Evolutionary conservation across 2,329 filamentous ascomycete species (phyloP), one percentile per base, ranked within the genome.

Genomic region (Westerdykella sp.): DNA sequence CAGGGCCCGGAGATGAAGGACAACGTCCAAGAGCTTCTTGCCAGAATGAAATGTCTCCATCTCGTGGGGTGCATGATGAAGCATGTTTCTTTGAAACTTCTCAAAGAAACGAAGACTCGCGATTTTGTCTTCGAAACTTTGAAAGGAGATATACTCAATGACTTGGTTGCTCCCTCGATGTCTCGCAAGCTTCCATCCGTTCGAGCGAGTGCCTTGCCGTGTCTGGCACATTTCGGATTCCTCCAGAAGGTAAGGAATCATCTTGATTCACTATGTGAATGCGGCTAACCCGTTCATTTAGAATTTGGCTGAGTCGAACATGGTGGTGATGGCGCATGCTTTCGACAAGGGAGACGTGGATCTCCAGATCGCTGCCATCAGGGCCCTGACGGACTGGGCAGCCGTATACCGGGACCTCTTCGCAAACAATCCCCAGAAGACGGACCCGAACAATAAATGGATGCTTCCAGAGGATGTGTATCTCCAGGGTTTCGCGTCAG

Each of bases 31-130:
- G n/a, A 14, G 32, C n/a, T 35, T 5, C 32, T 35, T 35, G 32
- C 96, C 25, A 28, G 25, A 28, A 28, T 28, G 80, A 97, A 97
- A 70, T 97, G 93, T 66, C 76, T 98, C 48, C 87, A 96, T 62
- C 96, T 98, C 54, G 90, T 94, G 21, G 88, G 96, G 67, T 97
- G 89, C 73, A 95, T 97, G 86, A 77, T 98, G 40, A 83, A 94
- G 62, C 95, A 97, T 60, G 87, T 98, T 12, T 28, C 25, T 7
- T 12, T 28, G 11, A 28, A 28, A 28, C 9, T 28, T 28, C 25
- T 28, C 25, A 28, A 28, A 12, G 25, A 28, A 28, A 9, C 25
- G 11, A 28, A 28, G 25, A 28, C 25, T 9, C 25, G 25, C 9
- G 78, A 86, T 41, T 87, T 88, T 47, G 86, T 35, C 32, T 35